A percentile compares a stretch with the other conserved stretches of the same genome.
Evolutionary conservation across 1,284 basidiomycete genomes (phyloP).

Genomic region (Moesziomyces sp.): DNA sequence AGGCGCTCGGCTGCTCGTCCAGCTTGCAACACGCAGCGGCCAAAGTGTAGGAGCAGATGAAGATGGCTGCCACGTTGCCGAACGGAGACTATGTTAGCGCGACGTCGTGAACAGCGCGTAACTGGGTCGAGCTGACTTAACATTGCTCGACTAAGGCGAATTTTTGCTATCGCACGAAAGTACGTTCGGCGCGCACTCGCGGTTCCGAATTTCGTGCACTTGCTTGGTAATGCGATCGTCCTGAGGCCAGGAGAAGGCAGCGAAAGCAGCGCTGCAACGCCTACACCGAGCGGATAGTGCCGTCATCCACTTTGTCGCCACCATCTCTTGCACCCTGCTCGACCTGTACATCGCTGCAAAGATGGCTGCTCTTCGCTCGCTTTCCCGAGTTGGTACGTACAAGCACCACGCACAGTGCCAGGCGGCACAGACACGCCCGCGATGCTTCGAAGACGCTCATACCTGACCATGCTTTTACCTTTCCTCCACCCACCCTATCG

Average conservation of each 20-base stretch:
- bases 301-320: conserved; percentile 14
- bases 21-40: no score
- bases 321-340: conserved; percentile 2
- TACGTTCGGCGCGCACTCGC: conserved; percentile 14
- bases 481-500: not conserved
- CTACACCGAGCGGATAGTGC: not conserved
- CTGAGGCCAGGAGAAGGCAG: not conserved
- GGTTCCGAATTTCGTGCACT: conserved; percentile 24
- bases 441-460: not conserved
- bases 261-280: conserved; percentile 10
- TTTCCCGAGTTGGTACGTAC: conserved; percentile 46
- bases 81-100: no score
- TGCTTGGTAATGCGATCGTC: conserved; percentile 51
- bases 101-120: no score
- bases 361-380: conserved; percentile 47
- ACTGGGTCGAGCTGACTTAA: no score
- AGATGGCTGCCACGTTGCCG: no score
- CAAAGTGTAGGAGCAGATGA: no score
- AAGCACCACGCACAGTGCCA: not conserved
- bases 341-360: conserved; percentile 5
- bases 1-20: not conserved
- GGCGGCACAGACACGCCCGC: not conserved
- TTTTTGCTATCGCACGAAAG: conserved; percentile 11
- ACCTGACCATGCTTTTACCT: not conserved
- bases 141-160: no score